phyloP scores from a whole-genome alignment of 2,329 filamentous ascomycete species.

The Neocucurbitaria cava region DNA sequence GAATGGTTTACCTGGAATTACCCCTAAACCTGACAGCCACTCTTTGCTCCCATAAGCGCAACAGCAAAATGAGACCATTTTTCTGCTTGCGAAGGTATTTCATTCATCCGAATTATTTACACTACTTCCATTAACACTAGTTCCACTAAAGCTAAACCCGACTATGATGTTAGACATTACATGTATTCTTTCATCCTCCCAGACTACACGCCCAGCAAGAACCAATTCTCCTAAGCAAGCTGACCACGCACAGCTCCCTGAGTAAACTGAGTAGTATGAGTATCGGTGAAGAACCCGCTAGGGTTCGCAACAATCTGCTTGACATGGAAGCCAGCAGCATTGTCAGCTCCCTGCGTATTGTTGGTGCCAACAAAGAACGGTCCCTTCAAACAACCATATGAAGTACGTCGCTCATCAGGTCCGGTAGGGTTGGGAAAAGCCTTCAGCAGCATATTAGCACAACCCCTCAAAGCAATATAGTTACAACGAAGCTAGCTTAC shows the following conservation, averaged over 20 bases:
- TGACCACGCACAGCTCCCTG: constrained; percentile 63
- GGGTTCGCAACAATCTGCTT: constrained; percentile 60
- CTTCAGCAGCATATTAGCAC: background rate
- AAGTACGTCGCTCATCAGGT: constrained; percentile 38
- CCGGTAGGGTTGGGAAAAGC: constrained; percentile 44
- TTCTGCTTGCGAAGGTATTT: no score
- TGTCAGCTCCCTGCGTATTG: constrained; percentile 49
- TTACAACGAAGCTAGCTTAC: constrained; percentile 36
- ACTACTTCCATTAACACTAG: no score
- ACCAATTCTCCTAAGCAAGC: constrained; percentile 11
- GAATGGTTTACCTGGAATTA: no score
- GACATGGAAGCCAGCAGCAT: constrained; percentile 58
- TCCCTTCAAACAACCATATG: constrained; percentile 36
- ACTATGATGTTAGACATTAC: no score
- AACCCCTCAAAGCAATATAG: background rate
- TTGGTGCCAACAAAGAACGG: constrained; percentile 41
- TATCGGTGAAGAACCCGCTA: constrained; percentile 60
- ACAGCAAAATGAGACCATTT: no score
- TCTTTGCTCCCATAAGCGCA: no score
- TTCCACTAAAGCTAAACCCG: no score
- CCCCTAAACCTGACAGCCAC: no score
- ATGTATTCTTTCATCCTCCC: no score
- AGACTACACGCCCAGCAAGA: no score
- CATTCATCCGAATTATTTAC: no score
- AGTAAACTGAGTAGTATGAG: constrained; percentile 58